phyloP scores from a whole-genome alignment of 495 filamentous ascomycete genomes.

The Penicillium coffeae region DNA sequence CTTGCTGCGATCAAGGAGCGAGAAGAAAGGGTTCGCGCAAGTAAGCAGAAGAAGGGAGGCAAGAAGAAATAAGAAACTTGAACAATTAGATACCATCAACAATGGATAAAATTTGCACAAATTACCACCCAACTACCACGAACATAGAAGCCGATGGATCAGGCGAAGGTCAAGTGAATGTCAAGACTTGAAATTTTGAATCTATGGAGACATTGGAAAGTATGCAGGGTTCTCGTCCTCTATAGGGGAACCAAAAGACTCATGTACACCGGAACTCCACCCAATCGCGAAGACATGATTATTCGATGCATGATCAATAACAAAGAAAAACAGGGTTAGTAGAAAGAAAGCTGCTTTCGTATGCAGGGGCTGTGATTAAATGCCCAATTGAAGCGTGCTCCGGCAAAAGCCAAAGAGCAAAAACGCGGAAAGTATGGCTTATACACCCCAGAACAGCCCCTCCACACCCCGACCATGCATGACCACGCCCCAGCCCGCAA shows the following conservation, averaged over 20 bases:
- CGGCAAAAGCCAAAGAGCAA: neutral
- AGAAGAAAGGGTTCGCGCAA: conserved; percentile 32
- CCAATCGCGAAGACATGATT: conserved; percentile 6
- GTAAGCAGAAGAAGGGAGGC: conserved; percentile 32
- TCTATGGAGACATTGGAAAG: conserved; percentile 11
- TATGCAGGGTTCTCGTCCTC: conserved; percentile 2
- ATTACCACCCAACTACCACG: no score
- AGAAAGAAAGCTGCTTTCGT: conserved; percentile 14
- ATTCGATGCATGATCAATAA: conserved; percentile 17
- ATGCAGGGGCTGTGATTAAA: conserved; percentile 8
- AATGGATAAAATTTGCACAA: neutral
- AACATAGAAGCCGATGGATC: neutral
- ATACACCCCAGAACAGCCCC: conserved; percentile 47
- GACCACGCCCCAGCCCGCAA: conserved; percentile 45
- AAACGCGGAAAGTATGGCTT: conserved; percentile 12
- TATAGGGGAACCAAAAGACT: conserved; percentile 7
- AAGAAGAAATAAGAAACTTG: conserved; percentile 36
- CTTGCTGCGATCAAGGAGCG: conserved; percentile 28
- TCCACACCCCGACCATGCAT: conserved; percentile 42
- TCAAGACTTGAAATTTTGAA: conserved; percentile 18
- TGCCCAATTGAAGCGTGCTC: neutral
- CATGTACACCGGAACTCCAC: conserved; percentile 20
- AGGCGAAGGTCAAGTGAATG: neutral
- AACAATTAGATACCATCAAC: no score
- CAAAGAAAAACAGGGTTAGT: conserved; percentile 9